Evolutionary conservation across 306 rosid species (phyloP).

Genomic region (Castanospermum australe): DNA sequence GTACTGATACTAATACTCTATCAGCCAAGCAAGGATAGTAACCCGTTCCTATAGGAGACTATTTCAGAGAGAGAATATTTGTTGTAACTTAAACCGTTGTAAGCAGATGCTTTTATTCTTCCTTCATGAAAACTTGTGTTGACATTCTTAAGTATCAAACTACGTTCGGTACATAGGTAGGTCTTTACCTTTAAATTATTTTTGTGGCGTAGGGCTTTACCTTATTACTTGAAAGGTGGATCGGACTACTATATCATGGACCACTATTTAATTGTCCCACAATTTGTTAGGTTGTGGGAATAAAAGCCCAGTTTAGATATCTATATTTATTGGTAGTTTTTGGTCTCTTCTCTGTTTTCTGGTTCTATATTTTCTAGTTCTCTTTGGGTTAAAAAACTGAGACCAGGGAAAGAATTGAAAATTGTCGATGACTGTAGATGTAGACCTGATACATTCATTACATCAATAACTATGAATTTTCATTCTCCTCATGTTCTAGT

Average conservation of each 20-base stretch:
- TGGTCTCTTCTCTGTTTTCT: background rate
- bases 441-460: too few species aligned
- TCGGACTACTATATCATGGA: constrained; percentile 12
- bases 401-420: too few species aligned
- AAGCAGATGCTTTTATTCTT: constrained; percentile 28
- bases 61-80: constrained; percentile 26
- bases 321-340: background rate
- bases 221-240: constrained; percentile 23
- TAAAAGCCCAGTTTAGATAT: constrained; percentile 14
- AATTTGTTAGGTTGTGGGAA: constrained; percentile 19
- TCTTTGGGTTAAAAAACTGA: background rate
- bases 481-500: too few species aligned
- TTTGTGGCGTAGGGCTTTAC: constrained; percentile 28
- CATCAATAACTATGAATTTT: too few species aligned
- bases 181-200: background rate
- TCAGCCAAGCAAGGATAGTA: constrained; percentile 38
- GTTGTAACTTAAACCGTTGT: constrained; percentile 38
- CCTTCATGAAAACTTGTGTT: constrained; percentile 9
- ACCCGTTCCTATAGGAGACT: constrained; percentile 10
- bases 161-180: constrained; percentile 24
- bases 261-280: constrained; percentile 15
- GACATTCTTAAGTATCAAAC: constrained; percentile 28
- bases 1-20: constrained; percentile 7
- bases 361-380: background rate
- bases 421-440: too few species aligned